A percentile compares a stretch with the other conserved stretches of the same genome.
These are phyloP conservation scores for Metschnikowia dekortorum DNA, from an alignment of 805 yeast genomes.

Conservation along the genomic window DNA sequence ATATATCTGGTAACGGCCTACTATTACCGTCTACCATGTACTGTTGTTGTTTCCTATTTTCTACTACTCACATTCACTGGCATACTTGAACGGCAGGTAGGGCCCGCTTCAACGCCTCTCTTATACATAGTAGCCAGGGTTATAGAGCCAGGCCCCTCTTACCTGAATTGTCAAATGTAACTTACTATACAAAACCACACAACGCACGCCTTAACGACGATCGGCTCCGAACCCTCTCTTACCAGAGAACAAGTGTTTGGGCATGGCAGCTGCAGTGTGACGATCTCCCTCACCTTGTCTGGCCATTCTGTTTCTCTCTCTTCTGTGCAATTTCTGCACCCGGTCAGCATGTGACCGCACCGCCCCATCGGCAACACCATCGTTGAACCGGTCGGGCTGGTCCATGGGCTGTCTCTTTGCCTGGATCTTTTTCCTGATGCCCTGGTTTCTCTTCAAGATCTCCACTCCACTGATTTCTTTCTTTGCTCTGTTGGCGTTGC, in stretches of 20 bases:
- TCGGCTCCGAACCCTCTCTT: constrained; percentile 96
- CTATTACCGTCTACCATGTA: too few relatives aligned
- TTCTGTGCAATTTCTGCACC: constrained; percentile 82
- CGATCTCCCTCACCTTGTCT: constrained; percentile 96
- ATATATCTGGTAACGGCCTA: too few relatives aligned
- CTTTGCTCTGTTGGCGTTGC: constrained; percentile 29
- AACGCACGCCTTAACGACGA: constrained; percentile 55
- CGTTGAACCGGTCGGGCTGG: constrained; percentile 79
- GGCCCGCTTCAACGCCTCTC: too few relatives aligned
- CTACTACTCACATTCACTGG: too few relatives aligned
- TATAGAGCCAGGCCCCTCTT: not conserved
- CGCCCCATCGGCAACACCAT: constrained; percentile 80
- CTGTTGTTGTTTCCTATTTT: too few relatives aligned
- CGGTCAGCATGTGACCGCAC: constrained; percentile 81
- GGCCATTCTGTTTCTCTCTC: constrained; percentile 88
- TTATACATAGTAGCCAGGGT: too few relatives aligned
- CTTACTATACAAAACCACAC: constrained; percentile 5
- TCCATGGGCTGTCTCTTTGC: constrained; percentile 45
- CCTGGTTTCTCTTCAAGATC: constrained; percentile 58
- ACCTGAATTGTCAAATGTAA: not conserved
- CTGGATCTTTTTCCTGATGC: constrained; percentile 35
- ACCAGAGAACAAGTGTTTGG: constrained; percentile 94
- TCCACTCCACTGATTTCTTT: constrained; percentile 68
- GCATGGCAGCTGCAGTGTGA: constrained; percentile 76
- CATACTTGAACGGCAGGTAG: too few relatives aligned